A percentile compares a stretch with the other conserved stretches of the same genome.
Evolutionary conservation across 345 rosid genomes (phyloP).

Genomic region (Diplotaxis tenuifolia): DNA sequence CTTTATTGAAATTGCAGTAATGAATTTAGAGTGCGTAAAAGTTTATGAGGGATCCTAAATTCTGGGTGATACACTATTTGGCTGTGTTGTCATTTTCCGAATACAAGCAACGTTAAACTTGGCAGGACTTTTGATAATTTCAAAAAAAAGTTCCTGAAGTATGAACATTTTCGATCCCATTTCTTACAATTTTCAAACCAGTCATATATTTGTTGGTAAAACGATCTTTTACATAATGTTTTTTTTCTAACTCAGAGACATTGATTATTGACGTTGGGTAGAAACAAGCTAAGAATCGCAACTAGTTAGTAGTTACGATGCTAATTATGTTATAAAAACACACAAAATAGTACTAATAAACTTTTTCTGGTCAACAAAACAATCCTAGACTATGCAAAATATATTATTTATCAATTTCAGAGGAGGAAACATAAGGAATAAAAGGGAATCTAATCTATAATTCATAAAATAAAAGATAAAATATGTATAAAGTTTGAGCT

Average conservation of each 20-base stretch:
- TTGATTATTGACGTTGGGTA: background rate
- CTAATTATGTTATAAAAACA: background rate
- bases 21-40: slow-evolving; percentile 9
- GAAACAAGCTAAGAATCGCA: background rate
- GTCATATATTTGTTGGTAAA: background rate
- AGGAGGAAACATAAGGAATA: slow-evolving; percentile 33
- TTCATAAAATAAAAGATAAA: background rate
- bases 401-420: background rate
- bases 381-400: background rate
- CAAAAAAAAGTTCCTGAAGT: background rate
- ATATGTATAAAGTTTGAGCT: slow-evolving; percentile 6
- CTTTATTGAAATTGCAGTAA: slow-evolving; percentile 8
- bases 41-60: slow-evolving; percentile 21
- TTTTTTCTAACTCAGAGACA: background rate
- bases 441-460: slow-evolving; percentile 24
- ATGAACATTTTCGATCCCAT: background rate
- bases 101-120: slow-evolving; percentile 13
- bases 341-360: background rate
- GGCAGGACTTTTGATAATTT: slow-evolving; percentile 8
- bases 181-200: background rate
- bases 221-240: background rate
- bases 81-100: slow-evolving; percentile 25
- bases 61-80: slow-evolving; percentile 23
- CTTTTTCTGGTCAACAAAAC: background rate
- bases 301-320: background rate